Evolutionary conservation across 805 yeast species (phyloP).

Genomic region (Candida lessepsii): DNA sequence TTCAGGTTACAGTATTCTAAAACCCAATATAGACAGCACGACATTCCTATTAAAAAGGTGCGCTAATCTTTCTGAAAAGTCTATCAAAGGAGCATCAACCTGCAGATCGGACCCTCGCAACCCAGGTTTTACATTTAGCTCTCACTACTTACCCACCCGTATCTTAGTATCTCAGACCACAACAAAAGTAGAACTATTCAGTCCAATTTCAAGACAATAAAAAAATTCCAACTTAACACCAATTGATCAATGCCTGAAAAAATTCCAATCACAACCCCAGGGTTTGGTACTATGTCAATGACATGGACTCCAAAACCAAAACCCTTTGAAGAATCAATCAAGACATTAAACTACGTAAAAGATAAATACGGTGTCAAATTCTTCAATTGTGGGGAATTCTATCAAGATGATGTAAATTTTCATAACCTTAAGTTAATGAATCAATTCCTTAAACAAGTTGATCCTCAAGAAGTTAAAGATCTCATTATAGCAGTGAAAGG

Average conservation of each 20-base stretch:
- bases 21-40: no score
- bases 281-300: slow-evolving; percentile 81
- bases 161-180: no score
- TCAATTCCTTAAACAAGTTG: slow-evolving; percentile 43
- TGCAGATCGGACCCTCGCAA: no score
- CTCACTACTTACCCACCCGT: no score
- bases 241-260: neutral
- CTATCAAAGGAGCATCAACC: no score
- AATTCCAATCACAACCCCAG: slow-evolving; percentile 25
- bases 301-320: slow-evolving; percentile 66
- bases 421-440: slow-evolving; percentile 40
- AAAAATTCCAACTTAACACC: no score
- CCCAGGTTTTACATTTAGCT: no score
- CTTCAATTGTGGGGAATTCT: slow-evolving; percentile 77
- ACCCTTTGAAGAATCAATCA: slow-evolving; percentile 53
- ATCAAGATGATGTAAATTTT: slow-evolving; percentile 48
- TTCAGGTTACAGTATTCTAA: no score
- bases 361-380: slow-evolving; percentile 48
- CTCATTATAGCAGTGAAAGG: slow-evolving; percentile 69
- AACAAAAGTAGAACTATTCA: no score
- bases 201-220: no score
- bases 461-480: slow-evolving; percentile 43
- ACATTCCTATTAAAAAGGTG: no score
- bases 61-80: no score
- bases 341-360: slow-evolving; percentile 49